Conservation (phyloP, 208 protist genomes). For the Blastocrithidia nonstop region DNA sequence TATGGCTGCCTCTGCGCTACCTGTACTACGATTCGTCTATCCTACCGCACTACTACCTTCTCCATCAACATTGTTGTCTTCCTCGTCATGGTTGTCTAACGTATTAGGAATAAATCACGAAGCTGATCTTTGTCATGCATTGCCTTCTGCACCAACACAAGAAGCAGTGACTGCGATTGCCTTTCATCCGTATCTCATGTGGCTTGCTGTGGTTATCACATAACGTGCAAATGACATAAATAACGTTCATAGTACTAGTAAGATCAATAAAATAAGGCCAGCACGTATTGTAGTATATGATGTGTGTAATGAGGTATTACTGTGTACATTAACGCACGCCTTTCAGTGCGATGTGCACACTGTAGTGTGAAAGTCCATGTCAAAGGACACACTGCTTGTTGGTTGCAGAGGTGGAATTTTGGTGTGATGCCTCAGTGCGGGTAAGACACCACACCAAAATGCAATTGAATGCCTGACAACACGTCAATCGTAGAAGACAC, state of each 20-base stretch:
- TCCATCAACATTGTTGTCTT: too few relatives aligned
- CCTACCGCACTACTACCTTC: conserved; percentile 43
- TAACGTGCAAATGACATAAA: conserved; percentile 17
- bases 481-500: too few relatives aligned
- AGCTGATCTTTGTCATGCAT: too few relatives aligned
- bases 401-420: conserved; percentile 61
- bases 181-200: conserved; percentile 28
- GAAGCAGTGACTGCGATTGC: conserved; percentile 36
- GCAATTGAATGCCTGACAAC: too few relatives aligned
- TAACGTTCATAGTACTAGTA: too few relatives aligned
- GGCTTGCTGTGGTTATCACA: conserved; percentile 52
- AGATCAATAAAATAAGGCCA: too few relatives aligned
- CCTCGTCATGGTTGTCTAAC: too few relatives aligned
- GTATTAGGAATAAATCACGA: too few relatives aligned
- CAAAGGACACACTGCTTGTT: conserved; percentile 49
- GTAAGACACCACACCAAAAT: too few relatives aligned
- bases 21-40: conserved; percentile 25
- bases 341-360: conserved; percentile 42
- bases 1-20: conserved; percentile 16
- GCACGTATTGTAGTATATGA: conserved; percentile 52
- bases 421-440: conserved; percentile 31
- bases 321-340: conserved; percentile 44
- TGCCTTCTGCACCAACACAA: too few relatives aligned
- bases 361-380: conserved; percentile 56
- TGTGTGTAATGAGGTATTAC: conserved; percentile 12